Evolutionary conservation across 2,329 filamentous ascomycete genomes (phyloP), one percentile per base, ranked within the genome.

Genomic region (Endothia cerciana): DNA sequence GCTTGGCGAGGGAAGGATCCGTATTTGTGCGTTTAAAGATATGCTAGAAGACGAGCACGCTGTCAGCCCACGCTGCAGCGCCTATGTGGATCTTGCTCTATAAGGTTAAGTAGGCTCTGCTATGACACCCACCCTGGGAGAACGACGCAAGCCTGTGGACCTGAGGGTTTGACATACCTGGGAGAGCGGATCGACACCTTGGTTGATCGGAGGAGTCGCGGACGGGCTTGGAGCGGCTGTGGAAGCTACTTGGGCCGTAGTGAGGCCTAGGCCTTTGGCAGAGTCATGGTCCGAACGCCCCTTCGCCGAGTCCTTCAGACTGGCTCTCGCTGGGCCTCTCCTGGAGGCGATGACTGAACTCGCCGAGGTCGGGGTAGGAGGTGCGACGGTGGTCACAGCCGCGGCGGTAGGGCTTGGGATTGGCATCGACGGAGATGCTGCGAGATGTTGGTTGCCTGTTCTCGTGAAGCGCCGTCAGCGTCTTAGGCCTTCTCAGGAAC

Each of bases 1-100:
- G 81, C 62, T 87, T 84, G 10, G 85, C n/a, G 28, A 60, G 25
- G 25, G 64, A 83, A 62, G 81, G 82, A 64, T 87, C 83, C 51
- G 88, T 89, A 72, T 87, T 90, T 63, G 89, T 91, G 71, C 90
- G 86, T 73, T 88, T 83, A 62, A 91, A 80, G 56, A 89, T 89
- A 72, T 89, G 86, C 85, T 87, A 66, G 28, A 61, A 28, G 15
- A 49, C 6, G 25, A 10, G 28, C 36, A 38, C 11, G 51, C 36
- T 40, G 65, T 70, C 55, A 69, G 68, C 60, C 4, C 19, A 43
- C 15, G 10, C 8, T 22, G 40, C 25, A 47, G 41, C 47, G 22
- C 28, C 25, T 7, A 36, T 17, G 19, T 30, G 28, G 25, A 56
- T 22, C 25, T 45, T 36, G 49, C n/a, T 30, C 8, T 30, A 17